Percentiles rank a stretch among this genome's conserved stretches.
Evolutionary conservation across 2,329 filamentous ascomycete species (phyloP).

Genomic region (Alternaria brassicicola): DNA sequence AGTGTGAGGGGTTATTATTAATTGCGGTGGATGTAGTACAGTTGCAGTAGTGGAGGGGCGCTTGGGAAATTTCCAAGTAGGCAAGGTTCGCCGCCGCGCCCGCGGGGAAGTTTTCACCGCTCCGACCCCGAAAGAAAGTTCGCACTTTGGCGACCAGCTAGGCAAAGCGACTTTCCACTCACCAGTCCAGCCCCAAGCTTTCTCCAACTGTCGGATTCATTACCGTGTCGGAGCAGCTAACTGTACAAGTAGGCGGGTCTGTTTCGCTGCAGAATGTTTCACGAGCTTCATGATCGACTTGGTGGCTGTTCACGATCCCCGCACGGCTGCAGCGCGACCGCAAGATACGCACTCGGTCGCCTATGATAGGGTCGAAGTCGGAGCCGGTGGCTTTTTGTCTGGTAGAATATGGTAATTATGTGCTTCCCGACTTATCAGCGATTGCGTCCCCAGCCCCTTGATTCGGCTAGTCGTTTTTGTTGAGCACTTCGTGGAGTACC

Average conservation of each 20-base stretch:
- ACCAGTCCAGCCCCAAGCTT: neutral
- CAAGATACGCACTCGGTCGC: neutral
- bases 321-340: neutral
- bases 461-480: conserved; percentile 11
- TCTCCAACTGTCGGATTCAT: neutral
- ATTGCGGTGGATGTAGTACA: neutral
- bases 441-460: conserved; percentile 13
- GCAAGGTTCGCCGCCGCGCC: conserved; percentile 15
- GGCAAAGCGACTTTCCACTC: conserved; percentile 10
- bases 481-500: conserved; percentile 8
- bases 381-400: neutral
- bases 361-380: conserved; percentile 14
- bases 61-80: conserved; percentile 9
- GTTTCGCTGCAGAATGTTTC: neutral
- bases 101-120: conserved; percentile 17
- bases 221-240: neutral
- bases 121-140: neutral
- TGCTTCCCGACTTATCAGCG: conserved; percentile 32
- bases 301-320: conserved; percentile 1
- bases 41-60: conserved; percentile 11
- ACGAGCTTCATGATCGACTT: neutral
- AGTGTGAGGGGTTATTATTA: neutral
- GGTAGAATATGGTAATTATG: neutral
- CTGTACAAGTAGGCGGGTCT: neutral
- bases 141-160: conserved; percentile 13